These are phyloP conservation scores for Musa acuminata DNA, from an alignment of 176 grass and related monocot genomes.

Conservation along the genomic window DNA sequence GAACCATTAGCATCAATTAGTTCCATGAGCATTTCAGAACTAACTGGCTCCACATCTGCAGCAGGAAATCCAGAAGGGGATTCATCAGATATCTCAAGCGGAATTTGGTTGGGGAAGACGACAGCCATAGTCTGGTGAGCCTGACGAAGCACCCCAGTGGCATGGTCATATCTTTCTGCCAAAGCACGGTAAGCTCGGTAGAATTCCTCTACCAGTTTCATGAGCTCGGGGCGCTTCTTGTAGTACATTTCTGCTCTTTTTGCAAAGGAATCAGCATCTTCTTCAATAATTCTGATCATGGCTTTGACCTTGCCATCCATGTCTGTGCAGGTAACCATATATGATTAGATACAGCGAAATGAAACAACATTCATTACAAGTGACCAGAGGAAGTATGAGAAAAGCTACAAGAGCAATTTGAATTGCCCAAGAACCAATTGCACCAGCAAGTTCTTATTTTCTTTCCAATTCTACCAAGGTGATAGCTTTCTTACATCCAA, in stretches of 20 bases:
- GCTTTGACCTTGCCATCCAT: conserved; percentile 82
- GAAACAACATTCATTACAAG: too few relatives aligned
- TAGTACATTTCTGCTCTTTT: conserved; percentile 98
- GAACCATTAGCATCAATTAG: conserved; percentile 44
- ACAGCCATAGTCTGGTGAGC: conserved; percentile 83
- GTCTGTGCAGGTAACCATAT: conserved; percentile 27
- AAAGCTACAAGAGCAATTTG: too few relatives aligned
- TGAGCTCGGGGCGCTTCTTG: conserved; percentile 73
- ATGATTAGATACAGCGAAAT: not conserved
- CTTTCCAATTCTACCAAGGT: not conserved
- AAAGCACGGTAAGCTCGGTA: conserved; percentile 90
- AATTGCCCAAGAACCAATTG: too few relatives aligned
- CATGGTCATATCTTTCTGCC: conserved; percentile 90
- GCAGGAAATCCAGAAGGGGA: conserved; percentile 37
- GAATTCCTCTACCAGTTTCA: conserved; percentile 86
- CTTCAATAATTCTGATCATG: conserved; percentile 97
- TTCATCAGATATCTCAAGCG: conserved; percentile 67
- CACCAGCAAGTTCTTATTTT: too few relatives aligned
- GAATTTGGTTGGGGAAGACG: conserved; percentile 76
- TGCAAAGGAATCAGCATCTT: conserved; percentile 97
- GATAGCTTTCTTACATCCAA: not conserved
- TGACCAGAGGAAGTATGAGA: too few relatives aligned
- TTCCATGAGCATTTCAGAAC: conserved; percentile 42
- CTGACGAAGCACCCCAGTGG: conserved; percentile 71
- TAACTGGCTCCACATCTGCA: conserved; percentile 29